These are phyloP conservation scores for Hypoxylon cercidicola DNA, from an alignment of 495 filamentous ascomycete species.

Conservation along the genomic window DNA sequence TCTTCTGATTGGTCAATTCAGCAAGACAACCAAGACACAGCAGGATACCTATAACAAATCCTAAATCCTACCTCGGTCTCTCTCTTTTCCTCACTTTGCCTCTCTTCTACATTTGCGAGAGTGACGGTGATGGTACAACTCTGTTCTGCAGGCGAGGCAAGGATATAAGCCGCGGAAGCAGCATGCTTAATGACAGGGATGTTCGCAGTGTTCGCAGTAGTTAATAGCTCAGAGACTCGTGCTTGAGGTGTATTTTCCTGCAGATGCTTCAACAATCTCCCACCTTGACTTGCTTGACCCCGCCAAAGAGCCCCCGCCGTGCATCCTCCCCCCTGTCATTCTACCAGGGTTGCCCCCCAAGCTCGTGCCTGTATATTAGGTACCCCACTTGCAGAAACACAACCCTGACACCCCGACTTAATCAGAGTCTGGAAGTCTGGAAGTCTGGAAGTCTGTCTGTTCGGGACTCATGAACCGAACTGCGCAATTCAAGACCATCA, in stretches of 20 bases:
- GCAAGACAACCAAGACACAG: constrained; percentile 6
- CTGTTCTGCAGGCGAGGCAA: constrained; percentile 18
- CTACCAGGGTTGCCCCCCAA: not conserved
- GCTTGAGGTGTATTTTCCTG: constrained; percentile 39
- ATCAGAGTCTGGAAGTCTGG: constrained; percentile 11
- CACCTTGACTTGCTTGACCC: constrained; percentile 19
- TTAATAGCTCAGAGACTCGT: constrained; percentile 41
- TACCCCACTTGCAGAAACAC: not conserved
- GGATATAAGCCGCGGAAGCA: constrained; percentile 32
- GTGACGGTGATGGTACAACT: constrained; percentile 11
- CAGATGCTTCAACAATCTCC: constrained; percentile 1
- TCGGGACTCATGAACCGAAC: constrained; percentile 27
- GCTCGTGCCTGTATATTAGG: not conserved
- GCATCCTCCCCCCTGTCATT: constrained; percentile 24
- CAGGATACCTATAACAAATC: constrained; percentile 13
- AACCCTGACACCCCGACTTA: constrained; percentile 11
- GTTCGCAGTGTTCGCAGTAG: constrained; percentile 16
- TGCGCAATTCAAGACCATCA: constrained; percentile 12
- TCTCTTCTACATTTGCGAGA: constrained; percentile 16
- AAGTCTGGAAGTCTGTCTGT: constrained; percentile 24
- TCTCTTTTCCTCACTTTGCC: not conserved
- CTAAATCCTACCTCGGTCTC: constrained; percentile 17
- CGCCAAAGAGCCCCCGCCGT: constrained; percentile 41
- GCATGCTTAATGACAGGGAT: constrained; percentile 22
- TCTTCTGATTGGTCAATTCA: constrained; percentile 30